Evolutionary conservation across 352 stramenopile species (phyloP), one percentile per base, ranked within the genome.

Genomic region (Phytophthora colocasiae): DNA sequence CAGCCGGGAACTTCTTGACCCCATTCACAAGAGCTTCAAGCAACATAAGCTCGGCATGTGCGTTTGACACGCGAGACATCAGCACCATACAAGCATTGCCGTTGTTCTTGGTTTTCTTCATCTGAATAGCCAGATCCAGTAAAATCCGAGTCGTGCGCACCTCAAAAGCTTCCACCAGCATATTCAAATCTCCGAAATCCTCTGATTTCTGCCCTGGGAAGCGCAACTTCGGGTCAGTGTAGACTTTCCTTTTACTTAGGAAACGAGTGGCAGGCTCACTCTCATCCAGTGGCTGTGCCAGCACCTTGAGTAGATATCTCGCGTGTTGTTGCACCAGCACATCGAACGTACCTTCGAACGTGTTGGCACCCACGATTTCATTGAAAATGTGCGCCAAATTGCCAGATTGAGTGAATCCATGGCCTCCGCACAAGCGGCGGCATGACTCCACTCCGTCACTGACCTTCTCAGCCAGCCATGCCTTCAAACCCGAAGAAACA

Each of bases 21-120:
- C 67, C 75, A 11, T 58, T 32, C 5, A 77, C 58, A 43, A 85
- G 83, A 22, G 65, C 58, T 49, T 70, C 56, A 1, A 86, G 59
- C 14, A 90, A 41, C 15, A 88, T 71, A 26, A 83, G 56, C 55
- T 90, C 78, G 7, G 77, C 53, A 49, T 90, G 81, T 10, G 73
- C 78, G 17, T 63, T 69, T 2, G 81, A 90, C 3, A 66, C 71
- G 11, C 29, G 19, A 24, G 43, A 32, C 43, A 49, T 49, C 1
- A 49, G 43, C 19, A 36, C 32, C 44, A 34, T 52, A 12, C 26
- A 39, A 14, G 27, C 26, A 7, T 52, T 52, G 45, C 45, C 36
- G 26, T 39, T n/a, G 15, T 36, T 52, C 26, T 24, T 52, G 3
- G 45, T 39, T 9, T 6, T 14, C 27, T 52, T 24, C 45, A 52